Conservation (phyloP, 495 filamentous ascomycete species). For the Elasticomyces elasticus region DNA sequence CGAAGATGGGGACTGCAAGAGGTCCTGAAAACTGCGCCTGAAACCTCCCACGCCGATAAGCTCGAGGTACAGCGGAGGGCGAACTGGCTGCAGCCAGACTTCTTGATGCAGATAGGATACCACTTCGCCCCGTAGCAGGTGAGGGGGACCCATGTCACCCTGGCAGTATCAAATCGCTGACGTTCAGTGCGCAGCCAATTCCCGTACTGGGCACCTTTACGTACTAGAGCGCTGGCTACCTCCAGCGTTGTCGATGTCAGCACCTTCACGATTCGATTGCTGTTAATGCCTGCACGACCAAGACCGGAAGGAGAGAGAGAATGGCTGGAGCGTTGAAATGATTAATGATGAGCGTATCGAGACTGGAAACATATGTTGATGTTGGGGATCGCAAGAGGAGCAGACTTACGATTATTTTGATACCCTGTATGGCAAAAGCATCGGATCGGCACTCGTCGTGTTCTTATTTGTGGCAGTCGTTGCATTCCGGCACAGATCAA, state of each 20-base stretch:
- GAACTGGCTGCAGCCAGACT: slow-evolving; percentile 3
- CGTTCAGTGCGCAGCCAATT: not conserved
- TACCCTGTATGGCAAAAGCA: not conserved
- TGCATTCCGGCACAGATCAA: not conserved
- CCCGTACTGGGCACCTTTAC: not conserved
- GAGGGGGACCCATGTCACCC: not conserved
- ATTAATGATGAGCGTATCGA: not conserved
- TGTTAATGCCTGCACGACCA: not conserved
- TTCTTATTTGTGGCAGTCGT: no score
- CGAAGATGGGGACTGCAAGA: slow-evolving; percentile 15
- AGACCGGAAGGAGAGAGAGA: not conserved
- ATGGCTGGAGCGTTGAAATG: not conserved
- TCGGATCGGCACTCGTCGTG: no score
- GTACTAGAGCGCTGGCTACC: not conserved
- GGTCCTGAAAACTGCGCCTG: slow-evolving; percentile 8
- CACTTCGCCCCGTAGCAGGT: not conserved
- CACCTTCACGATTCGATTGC: not conserved
- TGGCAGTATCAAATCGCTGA: not conserved
- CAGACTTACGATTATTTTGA: not conserved
- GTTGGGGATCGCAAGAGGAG: no score
- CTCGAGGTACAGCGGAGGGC: slow-evolving; percentile 4
- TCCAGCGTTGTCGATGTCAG: not conserved
- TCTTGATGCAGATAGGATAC: slow-evolving; percentile 1
- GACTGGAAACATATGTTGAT: no score
- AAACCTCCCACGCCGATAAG: not conserved